phyloP scores from a whole-genome alignment of 768 basidiomycete genomes.

The Galerina marginata region DNA sequence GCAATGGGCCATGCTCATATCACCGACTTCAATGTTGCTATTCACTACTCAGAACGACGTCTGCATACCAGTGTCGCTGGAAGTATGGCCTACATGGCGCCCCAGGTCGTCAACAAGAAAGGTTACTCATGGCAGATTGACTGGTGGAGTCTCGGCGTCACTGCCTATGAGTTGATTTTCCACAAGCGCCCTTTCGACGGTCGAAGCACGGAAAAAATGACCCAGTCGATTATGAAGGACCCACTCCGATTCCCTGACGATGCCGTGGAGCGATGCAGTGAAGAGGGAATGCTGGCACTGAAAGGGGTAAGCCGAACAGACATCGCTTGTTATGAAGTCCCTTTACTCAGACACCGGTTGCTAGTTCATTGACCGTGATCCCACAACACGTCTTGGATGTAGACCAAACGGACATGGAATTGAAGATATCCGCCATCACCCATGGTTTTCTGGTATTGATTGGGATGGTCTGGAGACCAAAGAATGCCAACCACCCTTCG shows the following conservation, averaged over 20 bases:
- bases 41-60: conserved; percentile 92
- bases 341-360: conserved; percentile 23
- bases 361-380: conserved; percentile 87
- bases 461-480: conserved; percentile 83
- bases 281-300: conserved; percentile 69
- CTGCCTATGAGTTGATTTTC: conserved; percentile 89
- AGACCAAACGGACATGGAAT: conserved; percentile 70
- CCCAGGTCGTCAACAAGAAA: conserved; percentile 89
- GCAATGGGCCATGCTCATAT: conserved; percentile 93
- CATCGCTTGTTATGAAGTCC: not conserved
- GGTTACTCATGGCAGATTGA: conserved; percentile 95
- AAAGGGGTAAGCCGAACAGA: conserved; percentile 56
- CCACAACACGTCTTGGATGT: conserved; percentile 81
- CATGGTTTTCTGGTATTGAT: conserved; percentile 84
- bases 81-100: conserved; percentile 99
- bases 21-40: conserved; percentile 99
- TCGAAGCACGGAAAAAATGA: conserved; percentile 87
- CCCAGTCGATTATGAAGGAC: conserved; percentile 83
- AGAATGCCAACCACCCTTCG: conserved; percentile 77
- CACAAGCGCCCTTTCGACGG: conserved; percentile 88
- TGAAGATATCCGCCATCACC: conserved; percentile 78
- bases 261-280: conserved; percentile 62
- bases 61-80: conserved; percentile 94
- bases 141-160: conserved; percentile 96
- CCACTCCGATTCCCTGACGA: conserved; percentile 78